Percentiles rank a stretch among this genome's conserved stretches.
Conservation (phyloP, 257 asterid genomes). For the Ocimum tenuiflorum region DNA sequence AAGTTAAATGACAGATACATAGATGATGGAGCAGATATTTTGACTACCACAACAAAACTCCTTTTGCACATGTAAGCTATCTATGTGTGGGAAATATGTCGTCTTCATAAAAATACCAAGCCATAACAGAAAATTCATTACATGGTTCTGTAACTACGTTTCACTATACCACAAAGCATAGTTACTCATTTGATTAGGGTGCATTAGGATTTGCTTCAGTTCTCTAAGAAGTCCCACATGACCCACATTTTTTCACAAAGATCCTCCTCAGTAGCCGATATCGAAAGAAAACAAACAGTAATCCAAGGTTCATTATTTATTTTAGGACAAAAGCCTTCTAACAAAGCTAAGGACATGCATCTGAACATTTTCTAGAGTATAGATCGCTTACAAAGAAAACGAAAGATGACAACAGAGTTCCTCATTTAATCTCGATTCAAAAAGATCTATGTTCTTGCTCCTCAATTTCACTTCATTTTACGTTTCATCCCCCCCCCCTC, state of each 20-base stretch:
- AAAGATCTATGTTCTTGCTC: background rate
- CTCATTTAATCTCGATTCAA: background rate
- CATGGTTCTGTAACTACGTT: background rate
- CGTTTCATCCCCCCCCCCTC: background rate
- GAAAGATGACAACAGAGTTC: background rate
- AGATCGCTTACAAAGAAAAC: background rate
- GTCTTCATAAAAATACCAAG: background rate
- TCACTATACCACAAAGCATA: background rate
- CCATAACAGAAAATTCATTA: background rate
- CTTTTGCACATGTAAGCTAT: background rate
- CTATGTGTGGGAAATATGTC: background rate
- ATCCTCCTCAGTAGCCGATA: background rate
- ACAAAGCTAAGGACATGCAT: background rate
- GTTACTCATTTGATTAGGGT: background rate
- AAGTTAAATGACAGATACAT: background rate
- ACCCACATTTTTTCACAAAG: background rate
- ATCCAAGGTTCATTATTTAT: background rate
- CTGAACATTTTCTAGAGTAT: background rate
- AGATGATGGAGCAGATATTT: background rate
- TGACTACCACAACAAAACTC: background rate
- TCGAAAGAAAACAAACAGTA: background rate
- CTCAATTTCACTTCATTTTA: conserved; percentile 5
- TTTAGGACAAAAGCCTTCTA: background rate
- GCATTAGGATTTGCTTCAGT: background rate
- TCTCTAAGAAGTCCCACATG: background rate